Evolutionary conservation across 2,329 filamentous ascomycete species (phyloP).

Genomic region (Sclerotinia glacialis): DNA sequence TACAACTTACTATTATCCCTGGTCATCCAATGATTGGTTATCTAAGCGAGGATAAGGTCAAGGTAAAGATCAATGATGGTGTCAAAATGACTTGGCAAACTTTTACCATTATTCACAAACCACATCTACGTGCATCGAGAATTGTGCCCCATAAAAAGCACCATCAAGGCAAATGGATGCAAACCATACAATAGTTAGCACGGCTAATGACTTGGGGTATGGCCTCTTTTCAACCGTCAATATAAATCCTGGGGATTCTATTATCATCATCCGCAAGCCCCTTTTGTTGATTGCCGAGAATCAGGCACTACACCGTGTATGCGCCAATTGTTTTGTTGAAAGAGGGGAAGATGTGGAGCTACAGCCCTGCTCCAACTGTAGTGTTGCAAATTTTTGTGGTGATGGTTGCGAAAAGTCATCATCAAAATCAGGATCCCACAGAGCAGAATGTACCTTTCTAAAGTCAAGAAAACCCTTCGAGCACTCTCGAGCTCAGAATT

Average conservation of each 20-base stretch:
- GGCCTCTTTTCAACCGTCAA: conserved; percentile 30
- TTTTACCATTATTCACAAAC: background rate
- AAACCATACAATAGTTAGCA: conserved; percentile 25
- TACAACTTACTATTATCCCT: too few relatives aligned
- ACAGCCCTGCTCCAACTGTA: conserved; percentile 52
- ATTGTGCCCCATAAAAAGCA: background rate
- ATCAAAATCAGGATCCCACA: conserved; percentile 50
- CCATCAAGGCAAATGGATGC: conserved; percentile 19
- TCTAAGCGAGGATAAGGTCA: background rate
- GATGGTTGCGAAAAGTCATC: conserved; percentile 52
- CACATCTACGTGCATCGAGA: background rate
- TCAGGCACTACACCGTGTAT: conserved; percentile 32
- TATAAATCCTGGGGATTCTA: conserved; percentile 27
- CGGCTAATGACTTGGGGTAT: conserved; percentile 26
- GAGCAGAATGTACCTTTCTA: conserved; percentile 52
- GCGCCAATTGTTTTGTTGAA: conserved; percentile 33
- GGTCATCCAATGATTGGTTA: background rate
- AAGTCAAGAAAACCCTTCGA: conserved; percentile 19
- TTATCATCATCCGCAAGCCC: conserved; percentile 31
- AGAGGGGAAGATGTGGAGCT: conserved; percentile 24
- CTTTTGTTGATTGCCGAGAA: conserved; percentile 36
- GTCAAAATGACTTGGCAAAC: background rate
- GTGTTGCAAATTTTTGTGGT: conserved; percentile 54
- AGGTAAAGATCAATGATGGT: background rate
- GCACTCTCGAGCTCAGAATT: background rate